Evolutionary conservation across 2,329 filamentous ascomycete genomes (phyloP), one percentile per base, ranked within the genome.

Genomic region (Sporothrix brasiliensis): DNA sequence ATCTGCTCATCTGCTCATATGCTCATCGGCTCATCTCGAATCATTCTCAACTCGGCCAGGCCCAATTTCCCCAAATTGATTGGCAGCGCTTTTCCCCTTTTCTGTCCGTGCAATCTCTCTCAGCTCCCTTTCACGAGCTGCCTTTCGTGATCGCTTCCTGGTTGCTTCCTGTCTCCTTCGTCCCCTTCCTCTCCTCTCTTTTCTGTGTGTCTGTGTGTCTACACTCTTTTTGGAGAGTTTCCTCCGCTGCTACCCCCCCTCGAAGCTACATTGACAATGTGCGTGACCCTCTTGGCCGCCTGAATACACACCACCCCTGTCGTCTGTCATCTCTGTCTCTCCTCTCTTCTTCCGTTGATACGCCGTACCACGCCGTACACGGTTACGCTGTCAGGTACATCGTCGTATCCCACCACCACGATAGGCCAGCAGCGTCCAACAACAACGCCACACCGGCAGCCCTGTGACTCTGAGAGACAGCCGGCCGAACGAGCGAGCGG

Each of bases 61-160:
- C 19, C 56, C 68, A 69, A 69, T 69, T 69, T 69, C 68, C 56
- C 56, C 56, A 63, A 69, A 69, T 69, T 69, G 70, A 71, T 71
- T 71, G 58, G 67, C 67, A 71, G 70, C 60, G 65, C 63, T 39
- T 70, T 67, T 54, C 56, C 69, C 54, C 30, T 61, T 70, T 61
- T 21, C 34, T 39, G 9, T 6, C 54, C 34, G 30, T 49, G 69
- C 58, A 67, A 47, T 39, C 49, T 50, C 14, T 63, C 30, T 14
- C 34, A 39, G 39, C 34, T 10, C 27, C 39, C 58, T 24, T 47
- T 66, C 14, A n/a, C 60, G 47, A 21, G n/a, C 50, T 58, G 49
- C 67, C 44, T 24, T 39, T 56, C 30, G n/a, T 34, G 54, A 6
- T 53, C 56, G 44, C 16, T 30, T 53, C n/a, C 21, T 7, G n/a